Conservation (phyloP, 1,284 basidiomycete species). For the Laetiporus sulphureus region DNA sequence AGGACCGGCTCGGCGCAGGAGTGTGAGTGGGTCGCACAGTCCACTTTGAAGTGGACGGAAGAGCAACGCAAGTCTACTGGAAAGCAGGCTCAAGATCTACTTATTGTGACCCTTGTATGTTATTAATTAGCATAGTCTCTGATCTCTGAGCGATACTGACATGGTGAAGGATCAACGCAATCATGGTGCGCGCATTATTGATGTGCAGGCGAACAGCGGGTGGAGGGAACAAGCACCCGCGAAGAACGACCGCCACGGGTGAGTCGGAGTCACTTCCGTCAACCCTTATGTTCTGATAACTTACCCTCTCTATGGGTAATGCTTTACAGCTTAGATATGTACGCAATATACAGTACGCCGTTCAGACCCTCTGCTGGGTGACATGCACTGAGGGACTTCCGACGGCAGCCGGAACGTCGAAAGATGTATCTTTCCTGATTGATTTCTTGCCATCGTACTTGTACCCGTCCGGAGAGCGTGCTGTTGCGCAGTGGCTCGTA, state of each 20-base stretch:
- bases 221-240: constrained; percentile 42
- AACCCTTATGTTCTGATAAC: neutral
- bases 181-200: constrained; percentile 57
- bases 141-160: neutral
- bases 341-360: constrained; percentile 54
- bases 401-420: constrained; percentile 57
- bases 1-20: constrained; percentile 28
- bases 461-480: constrained; percentile 64
- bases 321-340: constrained; percentile 65
- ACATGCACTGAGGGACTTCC: neutral
- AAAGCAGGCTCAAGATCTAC: constrained; percentile 31
- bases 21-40: constrained; percentile 25
- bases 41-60: constrained; percentile 19
- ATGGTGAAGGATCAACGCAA: constrained; percentile 67
- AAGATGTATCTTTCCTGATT: constrained; percentile 76
- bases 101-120: constrained; percentile 53
- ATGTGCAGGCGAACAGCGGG: constrained; percentile 45
- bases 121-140: constrained; percentile 2
- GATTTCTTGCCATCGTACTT: constrained; percentile 76
- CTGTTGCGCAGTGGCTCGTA: constrained; percentile 62
- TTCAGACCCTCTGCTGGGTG: neutral
- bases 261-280: constrained; percentile 22
- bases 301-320: constrained; percentile 8
- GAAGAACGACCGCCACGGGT: constrained; percentile 63
- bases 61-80: constrained; percentile 20